Evolutionary conservation across 805 yeast species (phyloP).

Genomic region (Monosporozyma unispora): DNA sequence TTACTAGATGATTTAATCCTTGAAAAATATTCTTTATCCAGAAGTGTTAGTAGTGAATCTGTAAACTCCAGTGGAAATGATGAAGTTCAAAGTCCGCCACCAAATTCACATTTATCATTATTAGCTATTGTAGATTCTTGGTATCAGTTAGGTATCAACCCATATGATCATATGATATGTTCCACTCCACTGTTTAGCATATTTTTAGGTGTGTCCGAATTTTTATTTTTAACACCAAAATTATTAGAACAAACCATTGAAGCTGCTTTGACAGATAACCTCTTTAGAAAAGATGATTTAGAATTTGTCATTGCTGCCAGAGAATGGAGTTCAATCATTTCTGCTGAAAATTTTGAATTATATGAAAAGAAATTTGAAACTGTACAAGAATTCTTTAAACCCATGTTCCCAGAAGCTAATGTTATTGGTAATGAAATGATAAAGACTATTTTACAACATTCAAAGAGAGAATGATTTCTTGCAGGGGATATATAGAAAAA

Average conservation of each 20-base stretch:
- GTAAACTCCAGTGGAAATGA: conserved; percentile 3
- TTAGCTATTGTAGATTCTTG: conserved; percentile 92
- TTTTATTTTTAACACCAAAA: conserved; percentile 75
- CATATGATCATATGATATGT: conserved; percentile 94
- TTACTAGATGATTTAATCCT: conserved; percentile 69
- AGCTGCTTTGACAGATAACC: conserved; percentile 55
- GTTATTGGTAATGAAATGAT: conserved; percentile 91
- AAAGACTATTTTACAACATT: conserved; percentile 50
- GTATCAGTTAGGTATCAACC: conserved; percentile 75
- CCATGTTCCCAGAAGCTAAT: conserved; percentile 83
- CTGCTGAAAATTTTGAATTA: conserved; percentile 61
- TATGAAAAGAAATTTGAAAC: conserved; percentile 66
- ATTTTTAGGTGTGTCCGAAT: conserved; percentile 89
- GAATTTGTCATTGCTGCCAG: conserved; percentile 90
- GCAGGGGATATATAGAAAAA: background rate
- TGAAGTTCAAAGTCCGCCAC: conserved; percentile 23
- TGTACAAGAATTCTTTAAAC: conserved; percentile 75
- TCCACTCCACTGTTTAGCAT: conserved; percentile 91
- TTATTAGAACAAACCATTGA: conserved; percentile 71
- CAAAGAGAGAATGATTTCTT: conserved; percentile 5
- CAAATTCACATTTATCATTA: conserved; percentile 83
- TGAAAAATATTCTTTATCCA: conserved; percentile 68
- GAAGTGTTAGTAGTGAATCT: conserved; percentile 51
- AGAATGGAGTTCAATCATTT: conserved; percentile 73
- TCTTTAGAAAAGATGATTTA: conserved; percentile 80